These are phyloP conservation scores for Cytospora chrysosperma DNA, from an alignment of 2,329 filamentous ascomycete genomes.

Conservation along the genomic window DNA sequence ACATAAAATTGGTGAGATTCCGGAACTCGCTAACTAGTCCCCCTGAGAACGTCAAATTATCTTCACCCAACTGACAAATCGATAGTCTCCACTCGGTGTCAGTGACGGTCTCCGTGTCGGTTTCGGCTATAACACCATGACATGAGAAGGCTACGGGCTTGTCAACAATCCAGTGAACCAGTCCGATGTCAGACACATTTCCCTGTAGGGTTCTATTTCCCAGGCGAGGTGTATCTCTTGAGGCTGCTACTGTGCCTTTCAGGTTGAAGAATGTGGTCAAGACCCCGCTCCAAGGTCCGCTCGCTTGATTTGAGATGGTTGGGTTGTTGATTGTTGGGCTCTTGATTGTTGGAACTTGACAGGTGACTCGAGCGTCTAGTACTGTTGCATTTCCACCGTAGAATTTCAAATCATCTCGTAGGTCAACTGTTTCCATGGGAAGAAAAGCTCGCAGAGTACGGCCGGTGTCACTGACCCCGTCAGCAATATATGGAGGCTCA, in stretches of 20 bases:
- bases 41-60: neutral
- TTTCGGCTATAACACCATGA: no score
- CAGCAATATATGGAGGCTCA: neutral
- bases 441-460: neutral
- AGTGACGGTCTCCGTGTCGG: no score
- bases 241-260: neutral
- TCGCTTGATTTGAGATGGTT: no score
- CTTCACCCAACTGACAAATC: neutral
- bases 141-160: neutral
- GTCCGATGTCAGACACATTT: no score
- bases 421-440: neutral
- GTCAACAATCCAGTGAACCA: neutral
- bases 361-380: neutral
- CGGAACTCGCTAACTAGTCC: slow-evolving; percentile 3
- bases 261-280: neutral
- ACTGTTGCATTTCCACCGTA: neutral
- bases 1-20: neutral
- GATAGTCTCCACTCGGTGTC: neutral
- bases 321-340: neutral
- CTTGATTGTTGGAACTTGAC: neutral
- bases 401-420: neutral
- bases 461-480: slow-evolving; percentile 1
- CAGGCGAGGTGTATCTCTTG: neutral
- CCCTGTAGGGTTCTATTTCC: neutral
- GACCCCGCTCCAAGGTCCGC: no score